Base-by-base conservation (phyloP, 2,329 filamentous ascomycete species). In the Diaporthe nobilis region DNA sequence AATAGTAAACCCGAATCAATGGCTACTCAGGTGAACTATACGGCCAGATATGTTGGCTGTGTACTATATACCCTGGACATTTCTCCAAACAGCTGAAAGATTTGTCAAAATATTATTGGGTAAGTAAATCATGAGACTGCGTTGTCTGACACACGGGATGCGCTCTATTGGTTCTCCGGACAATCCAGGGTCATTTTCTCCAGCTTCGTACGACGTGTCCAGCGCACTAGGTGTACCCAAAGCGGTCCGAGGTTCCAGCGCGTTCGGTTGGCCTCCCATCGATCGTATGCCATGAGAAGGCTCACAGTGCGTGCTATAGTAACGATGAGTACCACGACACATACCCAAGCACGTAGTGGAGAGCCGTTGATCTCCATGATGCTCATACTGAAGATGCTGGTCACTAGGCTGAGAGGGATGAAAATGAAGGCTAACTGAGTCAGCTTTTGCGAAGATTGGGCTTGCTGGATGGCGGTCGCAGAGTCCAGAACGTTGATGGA, bases 161-260 rank as follows among this genome's bases (percentile, higher is more conserved):
- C 37, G 0, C 9, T 12, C 9, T 39, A 39, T 39, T 39, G 12
- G 37, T 12, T 39, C 1, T 34, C 34, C 37, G 37, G 37, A 39
- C 37, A 39, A 3, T 39, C 2, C 37, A 12, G 1, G 0, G 37
- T 37, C 34, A 37, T 37, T 39, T 39, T 10, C 0, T 12, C 37
- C 37, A 10, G 37, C 37, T 39, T 12, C 1, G 42, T 47, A 7
- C 42, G 42, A 20, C 17, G 42, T 47, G 13, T 47, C 42, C 42
- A 47, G 42, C 42, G 15, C 4, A 20, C 42, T 47, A 8, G 42
- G 42, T 20, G 42, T 20, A 0, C 3, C 42, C 42, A 47, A 17
- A 17, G 42, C 42, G 0, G 0, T 1, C 42, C 0, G 1, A 20
- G 42, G 0, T 7, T 47, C 42, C 42, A 20, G 5, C 42, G 17